Percentiles rank a stretch among this genome's conserved stretches.
Conservation (phyloP, 805 yeast species). For the Candida awuae region DNA sequence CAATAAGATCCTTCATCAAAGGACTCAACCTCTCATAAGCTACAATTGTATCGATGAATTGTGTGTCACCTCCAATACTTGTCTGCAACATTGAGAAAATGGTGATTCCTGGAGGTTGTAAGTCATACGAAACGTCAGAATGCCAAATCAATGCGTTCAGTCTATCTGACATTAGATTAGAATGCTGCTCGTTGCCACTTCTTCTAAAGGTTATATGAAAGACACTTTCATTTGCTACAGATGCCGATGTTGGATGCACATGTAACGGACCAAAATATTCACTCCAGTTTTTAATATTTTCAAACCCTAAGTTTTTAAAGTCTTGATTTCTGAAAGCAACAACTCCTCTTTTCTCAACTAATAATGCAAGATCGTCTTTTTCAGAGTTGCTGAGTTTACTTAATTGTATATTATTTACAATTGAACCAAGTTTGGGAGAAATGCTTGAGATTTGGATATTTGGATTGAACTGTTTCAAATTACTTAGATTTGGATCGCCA, state of each 20-base stretch:
- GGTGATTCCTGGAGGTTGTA: conserved; percentile 66
- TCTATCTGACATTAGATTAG: conserved; percentile 28
- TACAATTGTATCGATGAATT: conserved; percentile 62
- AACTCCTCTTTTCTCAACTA: conserved; percentile 65
- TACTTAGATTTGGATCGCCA: conserved; percentile 46
- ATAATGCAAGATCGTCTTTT: conserved; percentile 61
- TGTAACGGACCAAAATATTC: conserved; percentile 63
- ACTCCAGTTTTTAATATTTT: conserved; percentile 44
- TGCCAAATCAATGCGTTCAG: conserved; percentile 49
- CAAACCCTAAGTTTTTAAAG: conserved; percentile 46
- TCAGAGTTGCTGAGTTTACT: conserved; percentile 43
- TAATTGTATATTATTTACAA: conserved; percentile 51
- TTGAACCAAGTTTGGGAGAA: conserved; percentile 66
- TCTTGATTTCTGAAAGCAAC: conserved; percentile 62
- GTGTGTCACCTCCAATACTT: conserved; percentile 67
- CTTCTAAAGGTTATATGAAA: conserved; percentile 55
- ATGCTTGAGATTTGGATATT: conserved; percentile 27
- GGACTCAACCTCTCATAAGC: conserved; percentile 69
- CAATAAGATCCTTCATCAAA: conserved; percentile 47
- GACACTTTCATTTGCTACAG: conserved; percentile 51
- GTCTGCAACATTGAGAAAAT: conserved; percentile 53
- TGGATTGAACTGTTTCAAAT: not conserved
- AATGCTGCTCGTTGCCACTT: conserved; percentile 32
- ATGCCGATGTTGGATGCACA: conserved; percentile 69
- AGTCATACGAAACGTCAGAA: conserved; percentile 67